Percentiles rank a stretch among this genome's conserved stretches.
These are phyloP conservation scores for Penicillium samsonianum DNA, from an alignment of 495 filamentous ascomycete genomes.

Conservation along the genomic window DNA sequence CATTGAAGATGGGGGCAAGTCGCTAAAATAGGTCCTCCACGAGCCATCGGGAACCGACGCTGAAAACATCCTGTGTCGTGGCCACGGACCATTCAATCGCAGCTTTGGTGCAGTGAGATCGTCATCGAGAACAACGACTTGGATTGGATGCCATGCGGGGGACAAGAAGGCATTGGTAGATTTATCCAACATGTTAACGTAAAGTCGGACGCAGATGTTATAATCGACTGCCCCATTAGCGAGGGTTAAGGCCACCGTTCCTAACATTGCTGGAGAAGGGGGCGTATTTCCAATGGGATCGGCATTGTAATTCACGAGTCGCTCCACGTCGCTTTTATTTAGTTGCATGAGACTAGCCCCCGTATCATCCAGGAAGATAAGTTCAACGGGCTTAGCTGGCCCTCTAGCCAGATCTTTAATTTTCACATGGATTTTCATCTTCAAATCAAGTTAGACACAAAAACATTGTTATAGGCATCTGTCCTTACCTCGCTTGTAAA, in stretches of 20 bases:
- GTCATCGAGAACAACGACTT: neutral
- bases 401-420: neutral
- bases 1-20: neutral
- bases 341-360: neutral
- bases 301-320: neutral
- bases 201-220: neutral
- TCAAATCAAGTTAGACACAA: neutral
- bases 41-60: neutral
- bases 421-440: neutral
- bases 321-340: neutral
- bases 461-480: too few species aligned
- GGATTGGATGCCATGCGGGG: neutral
- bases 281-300: neutral
- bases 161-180: neutral
- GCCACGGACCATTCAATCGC: neutral
- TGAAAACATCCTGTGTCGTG: neutral
- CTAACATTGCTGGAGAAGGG: neutral
- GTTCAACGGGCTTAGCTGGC: neutral
- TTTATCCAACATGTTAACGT: neutral
- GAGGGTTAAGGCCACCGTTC: neutral
- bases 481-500: too few species aligned
- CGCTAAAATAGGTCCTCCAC: neutral
- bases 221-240: rapidly evolving
- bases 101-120: rapidly evolving
- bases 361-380: neutral